A percentile compares a stretch with the other conserved stretches of the same genome.
Conservation (phyloP, 495 filamentous ascomycete species). For the Lindgomyces ingoldianus region DNA sequence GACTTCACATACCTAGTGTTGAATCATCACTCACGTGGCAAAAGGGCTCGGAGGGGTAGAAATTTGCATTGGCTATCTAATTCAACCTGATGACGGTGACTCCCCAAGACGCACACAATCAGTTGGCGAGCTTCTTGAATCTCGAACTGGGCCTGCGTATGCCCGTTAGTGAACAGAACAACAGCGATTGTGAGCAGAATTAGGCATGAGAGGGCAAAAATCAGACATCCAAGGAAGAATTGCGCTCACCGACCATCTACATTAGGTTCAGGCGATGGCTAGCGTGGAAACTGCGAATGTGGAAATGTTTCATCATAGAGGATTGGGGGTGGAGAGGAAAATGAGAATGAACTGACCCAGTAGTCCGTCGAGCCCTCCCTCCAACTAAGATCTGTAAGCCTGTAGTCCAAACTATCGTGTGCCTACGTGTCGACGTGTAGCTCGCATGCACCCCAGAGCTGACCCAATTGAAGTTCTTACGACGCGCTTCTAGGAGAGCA, state of each 20-base stretch:
- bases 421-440: too few species aligned
- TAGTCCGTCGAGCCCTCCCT: too few species aligned
- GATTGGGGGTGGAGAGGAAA: not conserved
- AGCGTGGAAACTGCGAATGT: conserved; percentile 42
- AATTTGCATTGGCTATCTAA: not conserved
- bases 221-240: conserved; percentile 42
- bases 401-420: too few species aligned
- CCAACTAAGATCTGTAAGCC: too few species aligned
- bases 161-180: not conserved
- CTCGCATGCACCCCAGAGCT: not conserved
- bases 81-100: too few species aligned
- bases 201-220: not conserved
- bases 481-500: not conserved
- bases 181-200: not conserved
- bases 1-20: too few species aligned
- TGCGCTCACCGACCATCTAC: conserved; percentile 36
- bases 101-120: too few species aligned
- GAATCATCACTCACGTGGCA: too few species aligned
- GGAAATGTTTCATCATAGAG: conserved; percentile 39
- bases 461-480: not conserved
- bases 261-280: conserved; percentile 37
- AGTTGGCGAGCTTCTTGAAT: too few species aligned
- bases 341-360: conserved; percentile 8
- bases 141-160: not conserved
- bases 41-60: too few species aligned